Conservation (phyloP, 169 alveolate species). For the Cryptosporidium ryanae region DNA sequence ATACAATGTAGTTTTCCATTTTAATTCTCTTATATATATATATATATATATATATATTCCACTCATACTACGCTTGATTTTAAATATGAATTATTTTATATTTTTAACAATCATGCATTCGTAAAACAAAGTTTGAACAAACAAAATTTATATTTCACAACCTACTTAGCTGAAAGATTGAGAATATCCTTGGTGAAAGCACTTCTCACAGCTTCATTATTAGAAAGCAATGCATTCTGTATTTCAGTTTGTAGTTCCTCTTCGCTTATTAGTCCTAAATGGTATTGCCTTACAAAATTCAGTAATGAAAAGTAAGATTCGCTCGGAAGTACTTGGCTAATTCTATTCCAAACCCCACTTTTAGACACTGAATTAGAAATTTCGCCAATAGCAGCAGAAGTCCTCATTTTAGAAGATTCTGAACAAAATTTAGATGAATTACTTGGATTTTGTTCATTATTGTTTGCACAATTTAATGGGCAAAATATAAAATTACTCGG, state of each 20-base stretch:
- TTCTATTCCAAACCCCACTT: slow-evolving; percentile 54
- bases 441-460: background rate
- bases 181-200: slow-evolving; percentile 65
- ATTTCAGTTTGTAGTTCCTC: slow-evolving; percentile 64
- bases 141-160: background rate
- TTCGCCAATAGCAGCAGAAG: background rate
- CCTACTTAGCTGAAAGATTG: slow-evolving; percentile 16
- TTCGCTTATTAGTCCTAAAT: slow-evolving; percentile 34
- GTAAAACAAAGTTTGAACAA: background rate
- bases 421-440: no score
- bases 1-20: no score
- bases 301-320: slow-evolving; percentile 51
- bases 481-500: slow-evolving; percentile 47
- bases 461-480: background rate
- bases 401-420: background rate
- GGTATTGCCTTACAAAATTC: slow-evolving; percentile 47
- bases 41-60: no score
- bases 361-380: background rate
- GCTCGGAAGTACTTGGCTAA: slow-evolving; percentile 57
- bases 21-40: no score
- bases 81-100: no score
- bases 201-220: slow-evolving; percentile 49
- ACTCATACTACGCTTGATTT: no score
- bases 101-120: no score
- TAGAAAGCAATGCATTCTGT: slow-evolving; percentile 22